phyloP scores from a whole-genome alignment of 495 filamentous ascomycete genomes.

The Lasiosphaeria hispida region DNA sequence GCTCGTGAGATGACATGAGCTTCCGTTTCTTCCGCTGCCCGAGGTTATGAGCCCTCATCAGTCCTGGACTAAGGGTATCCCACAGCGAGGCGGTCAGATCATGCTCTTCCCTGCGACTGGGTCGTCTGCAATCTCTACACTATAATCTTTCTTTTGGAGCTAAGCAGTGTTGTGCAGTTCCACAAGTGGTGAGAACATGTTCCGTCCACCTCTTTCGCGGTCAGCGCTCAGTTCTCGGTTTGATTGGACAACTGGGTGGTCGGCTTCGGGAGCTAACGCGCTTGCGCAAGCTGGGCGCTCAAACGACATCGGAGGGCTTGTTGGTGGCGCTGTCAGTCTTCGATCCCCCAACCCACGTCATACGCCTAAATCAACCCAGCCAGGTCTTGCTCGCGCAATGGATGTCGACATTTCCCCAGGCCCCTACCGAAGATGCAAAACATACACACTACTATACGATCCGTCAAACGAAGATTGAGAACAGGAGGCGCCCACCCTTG shows the following conservation, averaged over 20 bases:
- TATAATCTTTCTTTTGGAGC: too few relatives aligned
- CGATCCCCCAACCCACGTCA: conserved; percentile 7
- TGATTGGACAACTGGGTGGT: conserved; percentile 7
- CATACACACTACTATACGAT: too few relatives aligned
- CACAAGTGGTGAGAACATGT: too few relatives aligned
- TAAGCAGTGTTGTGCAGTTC: too few relatives aligned
- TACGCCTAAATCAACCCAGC: not conserved
- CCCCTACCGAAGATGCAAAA: too few relatives aligned
- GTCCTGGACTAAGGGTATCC: too few relatives aligned
- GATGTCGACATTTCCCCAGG: not conserved
- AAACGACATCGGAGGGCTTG: not conserved
- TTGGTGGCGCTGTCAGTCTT: not conserved
- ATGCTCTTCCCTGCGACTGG: not conserved
- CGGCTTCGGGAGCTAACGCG: conserved; percentile 17
- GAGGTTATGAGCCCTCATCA: too few relatives aligned
- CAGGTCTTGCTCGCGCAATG: not conserved
- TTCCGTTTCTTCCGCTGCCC: not conserved
- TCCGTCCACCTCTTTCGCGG: not conserved
- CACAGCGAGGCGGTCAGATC: not conserved
- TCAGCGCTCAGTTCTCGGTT: not conserved
- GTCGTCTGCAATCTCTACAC: not conserved
- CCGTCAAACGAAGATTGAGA: too few relatives aligned
- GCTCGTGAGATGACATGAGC: not conserved
- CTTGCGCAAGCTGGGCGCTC: conserved; percentile 3
- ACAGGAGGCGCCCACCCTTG: too few relatives aligned